Conservation (phyloP, 805 yeast genomes). For the Saturnispora ahearnii region DNA sequence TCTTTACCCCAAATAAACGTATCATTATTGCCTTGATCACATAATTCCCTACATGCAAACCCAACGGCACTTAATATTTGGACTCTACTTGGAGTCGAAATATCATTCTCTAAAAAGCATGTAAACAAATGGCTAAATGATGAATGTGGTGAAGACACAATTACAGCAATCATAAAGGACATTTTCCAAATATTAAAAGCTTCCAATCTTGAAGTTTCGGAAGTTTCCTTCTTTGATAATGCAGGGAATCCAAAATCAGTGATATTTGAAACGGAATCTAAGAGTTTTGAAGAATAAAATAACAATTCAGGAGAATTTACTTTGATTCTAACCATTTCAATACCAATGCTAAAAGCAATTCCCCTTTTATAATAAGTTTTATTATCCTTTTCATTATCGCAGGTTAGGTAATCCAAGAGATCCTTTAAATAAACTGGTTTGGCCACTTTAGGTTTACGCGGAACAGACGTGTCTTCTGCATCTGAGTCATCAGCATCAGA, state of each 20-base stretch:
- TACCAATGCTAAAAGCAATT: slow-evolving; percentile 42
- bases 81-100: slow-evolving; percentile 72
- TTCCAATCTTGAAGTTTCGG: slow-evolving; percentile 35
- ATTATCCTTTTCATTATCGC: slow-evolving; percentile 34
- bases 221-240: background rate
- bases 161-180: slow-evolving; percentile 55
- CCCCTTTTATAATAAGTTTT: slow-evolving; percentile 41
- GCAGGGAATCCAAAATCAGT: slow-evolving; percentile 30
- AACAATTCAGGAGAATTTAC: slow-evolving; percentile 53
- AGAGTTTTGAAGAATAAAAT: slow-evolving; percentile 46
- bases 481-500: slow-evolving; percentile 39
- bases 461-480: slow-evolving; percentile 36
- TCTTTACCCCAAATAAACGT: slow-evolving; percentile 33
- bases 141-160: slow-evolving; percentile 37
- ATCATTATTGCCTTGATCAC: slow-evolving; percentile 45
- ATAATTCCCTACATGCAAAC: slow-evolving; percentile 62
- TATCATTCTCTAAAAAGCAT: slow-evolving; percentile 59
- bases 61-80: slow-evolving; percentile 59
- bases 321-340: slow-evolving; percentile 60
- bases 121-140: slow-evolving; percentile 38
- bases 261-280: slow-evolving; percentile 43
- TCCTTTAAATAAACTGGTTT: slow-evolving; percentile 69
- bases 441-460: slow-evolving; percentile 28
- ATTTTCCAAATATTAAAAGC: slow-evolving; percentile 59
- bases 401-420: slow-evolving; percentile 45